Evolutionary conservation across 768 basidiomycete species (phyloP), one percentile per base, ranked within the genome.

Genomic region (Omphalotus guepiniiformis): DNA sequence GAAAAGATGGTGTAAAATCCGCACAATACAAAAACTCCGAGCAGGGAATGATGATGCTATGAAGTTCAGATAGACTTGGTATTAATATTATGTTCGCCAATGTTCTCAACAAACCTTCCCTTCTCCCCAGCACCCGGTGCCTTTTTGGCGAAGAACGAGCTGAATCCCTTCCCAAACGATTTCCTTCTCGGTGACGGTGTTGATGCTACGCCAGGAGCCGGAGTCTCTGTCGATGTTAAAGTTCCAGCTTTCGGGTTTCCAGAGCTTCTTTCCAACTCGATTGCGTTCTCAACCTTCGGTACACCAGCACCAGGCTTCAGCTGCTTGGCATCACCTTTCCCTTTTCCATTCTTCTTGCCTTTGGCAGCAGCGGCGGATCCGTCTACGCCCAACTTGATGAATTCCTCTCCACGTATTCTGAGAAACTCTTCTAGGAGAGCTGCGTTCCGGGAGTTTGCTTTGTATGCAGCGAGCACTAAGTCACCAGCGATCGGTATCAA

Each of bases 381-480:
- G 18, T 59, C 70, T 1, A 67, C 71, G 47, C 73, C 65, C 49
- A 74, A 53, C 59, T 74, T 81, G 40, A 91, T 60, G 58, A 74
- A 81, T 57, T 88, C 83, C 48, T 85, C 82, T 0, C 88, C 91
- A 37, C 93, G 74, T 25, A 89, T 72, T 28, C 84, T 75, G 45
- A 96, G 66, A 63, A 79, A 93, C 62, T 93, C 90, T 59, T 94
- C 91, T 39, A 97, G 72, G 39, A 96, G 68, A 4, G 78, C 78
- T 9, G 91, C 93, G 57, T 97, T 96, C 51, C 94, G 75, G 13
- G 83, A 87, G 64, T 97, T 97, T 16, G 92, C 82, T 61, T 93
- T 94, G 74, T 72, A 95, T 2, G 78, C 64, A 1, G 88, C 91
- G 28, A 93, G 65, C 1, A 82, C 58, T 22, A 96, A 55, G 63